Evolutionary conservation across 108 stramenopile genomes (phyloP).

Genomic region (Pseudonitzschia multistriata): DNA sequence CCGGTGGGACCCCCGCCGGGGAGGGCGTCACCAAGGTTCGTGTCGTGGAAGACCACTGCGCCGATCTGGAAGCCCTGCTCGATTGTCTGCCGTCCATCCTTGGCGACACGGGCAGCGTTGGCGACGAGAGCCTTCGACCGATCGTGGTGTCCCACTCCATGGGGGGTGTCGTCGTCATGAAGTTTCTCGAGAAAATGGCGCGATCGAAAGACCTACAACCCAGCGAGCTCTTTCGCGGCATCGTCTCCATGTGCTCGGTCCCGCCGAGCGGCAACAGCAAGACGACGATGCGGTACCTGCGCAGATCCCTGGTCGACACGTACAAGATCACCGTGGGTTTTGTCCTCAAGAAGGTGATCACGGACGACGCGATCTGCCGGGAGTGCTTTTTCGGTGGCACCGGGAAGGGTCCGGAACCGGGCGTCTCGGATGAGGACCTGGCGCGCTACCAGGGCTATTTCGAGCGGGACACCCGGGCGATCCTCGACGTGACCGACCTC

Average conservation of each 20-base stretch:
- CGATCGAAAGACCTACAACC: conserved; percentile 2
- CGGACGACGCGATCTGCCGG: conserved; percentile 41
- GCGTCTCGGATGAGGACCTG: conserved; percentile 62
- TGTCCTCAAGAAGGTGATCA: conserved; percentile 50
- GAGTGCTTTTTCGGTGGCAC: conserved; percentile 66
- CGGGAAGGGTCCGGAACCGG: conserved; percentile 21
- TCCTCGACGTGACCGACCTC: conserved; percentile 56
- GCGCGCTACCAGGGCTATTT: conserved; percentile 52
- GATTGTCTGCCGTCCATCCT: conserved; percentile 18
- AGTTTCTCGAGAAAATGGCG: conserved; percentile 38
- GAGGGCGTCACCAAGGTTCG: conserved; percentile 68
- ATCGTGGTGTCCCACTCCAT: conserved; percentile 60
- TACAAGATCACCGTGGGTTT: conserved; percentile 66
- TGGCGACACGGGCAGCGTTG: not conserved
- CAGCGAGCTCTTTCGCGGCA: conserved; percentile 38
- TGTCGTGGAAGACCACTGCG: conserved; percentile 46
- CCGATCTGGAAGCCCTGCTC: conserved; percentile 46
- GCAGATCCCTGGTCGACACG: conserved; percentile 41
- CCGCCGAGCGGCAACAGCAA: conserved; percentile 86
- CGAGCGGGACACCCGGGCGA: conserved; percentile 48
- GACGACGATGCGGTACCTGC: conserved; percentile 53
- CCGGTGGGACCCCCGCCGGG: conserved; percentile 62
- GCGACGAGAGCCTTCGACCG: conserved; percentile 11
- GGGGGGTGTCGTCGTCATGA: conserved; percentile 61
- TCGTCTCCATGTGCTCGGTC: conserved; percentile 74